A percentile compares a stretch with the other conserved stretches of the same genome.
Conservation (phyloP, 345 rosid genomes). For the Euphorbia tirucalli region DNA sequence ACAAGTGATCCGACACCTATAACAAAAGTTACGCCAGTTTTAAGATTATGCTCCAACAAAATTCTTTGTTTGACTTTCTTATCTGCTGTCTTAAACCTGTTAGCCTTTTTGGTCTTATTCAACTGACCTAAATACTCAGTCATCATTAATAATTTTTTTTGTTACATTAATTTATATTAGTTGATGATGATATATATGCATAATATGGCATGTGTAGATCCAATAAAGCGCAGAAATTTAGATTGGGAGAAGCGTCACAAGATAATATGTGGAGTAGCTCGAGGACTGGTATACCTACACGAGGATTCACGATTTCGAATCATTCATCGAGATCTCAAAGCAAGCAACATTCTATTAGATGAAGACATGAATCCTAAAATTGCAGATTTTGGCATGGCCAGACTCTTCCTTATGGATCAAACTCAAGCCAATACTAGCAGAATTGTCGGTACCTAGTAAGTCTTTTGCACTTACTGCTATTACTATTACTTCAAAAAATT, state of each 20-base stretch:
- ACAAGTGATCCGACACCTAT: no score
- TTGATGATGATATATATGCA: no score
- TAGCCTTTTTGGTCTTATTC: no score
- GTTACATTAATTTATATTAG: no score
- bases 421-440: conserved; percentile 32
- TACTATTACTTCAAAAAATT: no score
- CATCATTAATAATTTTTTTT: no score
- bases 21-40: no score
- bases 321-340: conserved; percentile 48
- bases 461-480: not conserved
- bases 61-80: no score
- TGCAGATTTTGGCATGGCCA: conserved; percentile 53
- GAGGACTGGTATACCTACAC: conserved; percentile 48
- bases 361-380: conserved; percentile 44
- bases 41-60: no score
- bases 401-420: conserved; percentile 35
- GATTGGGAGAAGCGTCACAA: conserved; percentile 34
- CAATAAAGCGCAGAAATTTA: conserved; percentile 11
- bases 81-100: no score
- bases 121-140: no score
- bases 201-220: conserved; percentile 27
- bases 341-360: conserved; percentile 43
- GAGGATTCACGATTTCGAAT: conserved; percentile 42
- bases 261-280: conserved; percentile 40
- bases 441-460: conserved; percentile 34